Base-by-base conservation (phyloP, 495 filamentous ascomycete genomes). In the Alectoria sarmentosa region DNA sequence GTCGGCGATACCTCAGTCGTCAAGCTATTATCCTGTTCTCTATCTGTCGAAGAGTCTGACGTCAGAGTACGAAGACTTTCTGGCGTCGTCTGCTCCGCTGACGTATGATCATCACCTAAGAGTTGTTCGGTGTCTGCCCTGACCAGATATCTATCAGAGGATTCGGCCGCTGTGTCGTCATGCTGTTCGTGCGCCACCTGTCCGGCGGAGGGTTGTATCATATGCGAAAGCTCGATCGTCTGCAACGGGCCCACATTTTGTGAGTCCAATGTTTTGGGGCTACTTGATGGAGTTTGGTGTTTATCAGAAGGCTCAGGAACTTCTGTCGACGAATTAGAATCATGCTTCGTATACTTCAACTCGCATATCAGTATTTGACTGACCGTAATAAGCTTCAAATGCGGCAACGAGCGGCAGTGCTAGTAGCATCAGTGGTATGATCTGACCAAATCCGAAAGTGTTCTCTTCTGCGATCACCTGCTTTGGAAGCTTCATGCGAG, bases 361-460 rank as follows among this genome's bases (percentile, higher is more conserved):
- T 11, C n/a, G 9, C 3, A 3, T 13, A 10, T 49, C 9, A 10
- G 46, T 23, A 28, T 7, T 26, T 49, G 46, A 49, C 46, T 23
- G 23, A 28, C 46, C 46, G 13, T 28, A 49, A 10, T 28, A 49
- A 46, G 19, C 17, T 7, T 46, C 42, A 46, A 46, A 46, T 23
- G 42, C 42, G 42, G 21, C 42, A 9, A 46, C 19, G 10, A 46
- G 42, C 42, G 42, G 42, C 21, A 23, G 6, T 46, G 42, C 21
- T 30, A 55, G 15, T 8, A 71, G 62, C 21, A 71, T 57, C 2
- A 71, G n/a, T 9, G 67, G 67, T 14, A 73, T 61, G 0, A 71
- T 42, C 49, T 73, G 71, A 23, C 69, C 67, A 17, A 71, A 69
- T 4, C 63, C 66, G 60, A 66, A 44, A 10, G 36, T 23, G 38